These are phyloP conservation scores for Arabis hirsuta DNA, from an alignment of 345 rosid genomes.

Conservation along the genomic window DNA sequence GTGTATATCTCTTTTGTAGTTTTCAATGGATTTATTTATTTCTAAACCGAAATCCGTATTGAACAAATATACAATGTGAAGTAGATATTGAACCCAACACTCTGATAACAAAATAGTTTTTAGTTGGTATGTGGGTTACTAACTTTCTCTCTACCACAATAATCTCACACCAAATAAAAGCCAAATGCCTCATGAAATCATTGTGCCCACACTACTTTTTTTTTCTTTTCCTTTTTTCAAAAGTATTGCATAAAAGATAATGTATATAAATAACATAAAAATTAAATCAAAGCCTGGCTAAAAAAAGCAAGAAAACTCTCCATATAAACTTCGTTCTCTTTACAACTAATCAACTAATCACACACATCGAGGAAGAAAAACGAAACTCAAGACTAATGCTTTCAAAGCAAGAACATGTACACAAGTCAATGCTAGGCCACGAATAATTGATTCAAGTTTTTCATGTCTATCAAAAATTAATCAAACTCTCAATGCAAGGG, in stretches of 20 bases:
- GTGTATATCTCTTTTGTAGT: neutral
- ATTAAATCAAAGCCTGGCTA: slow-evolving; percentile 2
- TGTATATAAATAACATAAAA: neutral
- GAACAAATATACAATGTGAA: neutral
- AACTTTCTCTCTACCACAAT: slow-evolving; percentile 7
- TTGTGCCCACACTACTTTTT: slow-evolving; percentile 27
- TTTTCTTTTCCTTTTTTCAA: neutral
- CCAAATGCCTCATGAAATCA: slow-evolving; percentile 15
- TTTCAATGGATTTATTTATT: neutral
- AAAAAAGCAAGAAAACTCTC: neutral
- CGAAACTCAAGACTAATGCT: slow-evolving; percentile 24
- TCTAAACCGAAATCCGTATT: neutral
- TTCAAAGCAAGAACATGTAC: slow-evolving; percentile 10
- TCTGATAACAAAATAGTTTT: neutral
- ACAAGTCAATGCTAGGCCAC: slow-evolving; percentile 1
- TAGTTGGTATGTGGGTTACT: neutral
- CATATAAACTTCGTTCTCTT: slow-evolving; percentile 5
- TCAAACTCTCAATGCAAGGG: slow-evolving; percentile 1
- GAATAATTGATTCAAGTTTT: neutral
- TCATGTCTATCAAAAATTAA: slow-evolving; percentile 12
- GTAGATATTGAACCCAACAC: slow-evolving; percentile 22
- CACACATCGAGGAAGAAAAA: neutral
- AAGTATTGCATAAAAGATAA: slow-evolving; percentile 4
- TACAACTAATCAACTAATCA: slow-evolving; percentile 21
- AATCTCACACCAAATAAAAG: neutral